A percentile compares a stretch with the other conserved stretches of the same genome.
phyloP scores from a whole-genome alignment of 1,139 yeast species.

The Saccharomycopsis phalli region DNA sequence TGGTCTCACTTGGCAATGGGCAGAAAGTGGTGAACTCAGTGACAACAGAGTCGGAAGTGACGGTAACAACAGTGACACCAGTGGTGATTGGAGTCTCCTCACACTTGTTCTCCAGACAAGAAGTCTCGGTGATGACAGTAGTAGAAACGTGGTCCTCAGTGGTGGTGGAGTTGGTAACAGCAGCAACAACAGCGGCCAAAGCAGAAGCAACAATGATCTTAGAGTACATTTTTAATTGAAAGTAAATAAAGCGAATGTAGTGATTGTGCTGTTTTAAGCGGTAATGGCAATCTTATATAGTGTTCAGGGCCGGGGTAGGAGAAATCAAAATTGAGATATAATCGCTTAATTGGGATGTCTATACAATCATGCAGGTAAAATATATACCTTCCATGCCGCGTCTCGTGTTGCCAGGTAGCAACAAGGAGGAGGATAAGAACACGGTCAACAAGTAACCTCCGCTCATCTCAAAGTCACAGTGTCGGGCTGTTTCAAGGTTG shows the following conservation, averaged over 20 bases:
- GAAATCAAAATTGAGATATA: too few relatives aligned
- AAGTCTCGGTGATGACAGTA: conserved; percentile 5
- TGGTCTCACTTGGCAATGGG: conserved; percentile 15
- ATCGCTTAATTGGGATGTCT: too few relatives aligned
- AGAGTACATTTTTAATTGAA: conserved; percentile 6
- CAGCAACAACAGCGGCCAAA: conserved; percentile 10
- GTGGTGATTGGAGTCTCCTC: conserved; percentile 25
- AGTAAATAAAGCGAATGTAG: conserved; percentile 5
- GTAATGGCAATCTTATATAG: too few relatives aligned
- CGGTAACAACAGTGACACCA: conserved; percentile 26
- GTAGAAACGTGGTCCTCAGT: conserved; percentile 1
- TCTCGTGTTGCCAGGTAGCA: too few relatives aligned
- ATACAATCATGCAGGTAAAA: too few relatives aligned
- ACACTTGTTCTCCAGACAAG: conserved; percentile 4
- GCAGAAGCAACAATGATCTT: conserved; percentile 4
- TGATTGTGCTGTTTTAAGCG: not conserved
- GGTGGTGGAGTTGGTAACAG: conserved; percentile 4
- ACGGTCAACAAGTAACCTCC: too few relatives aligned
- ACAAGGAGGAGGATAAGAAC: too few relatives aligned
- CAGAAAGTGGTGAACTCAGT: conserved; percentile 21
- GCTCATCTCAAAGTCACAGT: too few relatives aligned
- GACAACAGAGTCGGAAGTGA: conserved; percentile 24
- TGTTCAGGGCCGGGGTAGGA: too few relatives aligned
- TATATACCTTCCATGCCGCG: too few relatives aligned
- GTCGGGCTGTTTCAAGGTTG: too few relatives aligned